Base-by-base conservation (phyloP, 345 rosid species). In the Lagerstroemia speciosa region DNA sequence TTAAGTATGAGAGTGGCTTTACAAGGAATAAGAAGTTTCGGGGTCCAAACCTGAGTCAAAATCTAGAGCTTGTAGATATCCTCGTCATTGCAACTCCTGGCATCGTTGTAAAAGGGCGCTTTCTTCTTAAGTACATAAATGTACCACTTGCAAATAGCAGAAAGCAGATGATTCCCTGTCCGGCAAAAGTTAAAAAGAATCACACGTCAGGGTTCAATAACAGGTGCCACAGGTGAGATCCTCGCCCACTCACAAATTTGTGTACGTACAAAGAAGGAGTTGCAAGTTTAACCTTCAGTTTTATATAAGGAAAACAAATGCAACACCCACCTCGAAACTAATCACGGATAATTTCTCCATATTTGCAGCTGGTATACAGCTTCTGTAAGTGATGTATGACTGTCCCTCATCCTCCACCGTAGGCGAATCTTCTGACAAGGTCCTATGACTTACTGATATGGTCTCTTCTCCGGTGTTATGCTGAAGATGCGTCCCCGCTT, bases 251-350 rank as follows among this genome's bases (percentile, higher is more conserved):
- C 17, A 30, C 8, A 30, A 58, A 30, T 10, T 58, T 5, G 2
- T 58, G 32, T 11, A 30, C 8, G 63, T 58, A 34, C 52, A 38
- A 38, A 65, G n/a, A 12, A 9, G 22, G 61, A 19, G 61, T 9
- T 55, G 61, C 61, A 55, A 26, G 31, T 8, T 2, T 30, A 14
- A 19, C 34, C 12, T 27, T 58, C 6, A 11, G 14, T 27, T 27
- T 11, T 30, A 48, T 26, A 38, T 17, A 38, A 9, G 0, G 29
- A 19, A n/a, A n/a, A n/a, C n/a, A n/a, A 29, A 30, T 8, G 14
- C 29, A 9, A 29, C 30, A 71, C 75, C 64, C 77, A 93, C 98
- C 98, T 93, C 98, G 65, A 93, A 93, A 67, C 95, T 92, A 66
- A 89, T 50, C 64, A 88, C 87, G 19, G 98, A 89, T 70, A 89